These are phyloP conservation scores for Pestalotiopsis sp. DNA, from an alignment of 2,329 filamentous ascomycete genomes.

Conservation along the genomic window DNA sequence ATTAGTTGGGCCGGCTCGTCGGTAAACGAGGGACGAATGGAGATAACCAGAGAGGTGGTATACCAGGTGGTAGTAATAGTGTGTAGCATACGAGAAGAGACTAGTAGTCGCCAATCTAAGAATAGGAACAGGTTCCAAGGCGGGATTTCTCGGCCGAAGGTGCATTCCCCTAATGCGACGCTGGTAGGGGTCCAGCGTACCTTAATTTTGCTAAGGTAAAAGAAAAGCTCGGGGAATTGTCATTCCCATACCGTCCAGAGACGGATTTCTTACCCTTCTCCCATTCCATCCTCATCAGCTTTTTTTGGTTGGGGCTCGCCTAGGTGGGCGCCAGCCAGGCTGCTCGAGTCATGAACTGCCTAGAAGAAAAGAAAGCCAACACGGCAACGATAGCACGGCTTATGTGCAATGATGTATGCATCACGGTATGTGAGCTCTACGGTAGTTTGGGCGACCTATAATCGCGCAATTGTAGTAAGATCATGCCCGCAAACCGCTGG, in stretches of 20 bases:
- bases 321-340: neutral
- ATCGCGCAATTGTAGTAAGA: neutral
- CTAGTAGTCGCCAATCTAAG: neutral
- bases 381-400: neutral
- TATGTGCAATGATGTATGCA: neutral
- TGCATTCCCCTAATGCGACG: constrained; percentile 9
- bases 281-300: neutral
- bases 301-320: neutral
- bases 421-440: neutral
- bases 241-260: neutral
- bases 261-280: neutral
- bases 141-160: constrained; percentile 10
- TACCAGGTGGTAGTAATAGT: neutral
- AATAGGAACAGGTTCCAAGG: constrained; percentile 6
- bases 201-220: constrained; percentile 7
- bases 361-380: neutral
- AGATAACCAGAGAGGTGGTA: neutral
- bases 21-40: neutral
- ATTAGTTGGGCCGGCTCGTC: neutral
- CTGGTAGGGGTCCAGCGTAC: constrained; percentile 11
- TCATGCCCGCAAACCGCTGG: neutral
- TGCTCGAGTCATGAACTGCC: neutral
- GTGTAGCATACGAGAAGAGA: neutral
- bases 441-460: neutral
- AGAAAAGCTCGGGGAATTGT: neutral